Conservation (phyloP, 768 basidiomycete species). For the Harrya chromipes region DNA sequence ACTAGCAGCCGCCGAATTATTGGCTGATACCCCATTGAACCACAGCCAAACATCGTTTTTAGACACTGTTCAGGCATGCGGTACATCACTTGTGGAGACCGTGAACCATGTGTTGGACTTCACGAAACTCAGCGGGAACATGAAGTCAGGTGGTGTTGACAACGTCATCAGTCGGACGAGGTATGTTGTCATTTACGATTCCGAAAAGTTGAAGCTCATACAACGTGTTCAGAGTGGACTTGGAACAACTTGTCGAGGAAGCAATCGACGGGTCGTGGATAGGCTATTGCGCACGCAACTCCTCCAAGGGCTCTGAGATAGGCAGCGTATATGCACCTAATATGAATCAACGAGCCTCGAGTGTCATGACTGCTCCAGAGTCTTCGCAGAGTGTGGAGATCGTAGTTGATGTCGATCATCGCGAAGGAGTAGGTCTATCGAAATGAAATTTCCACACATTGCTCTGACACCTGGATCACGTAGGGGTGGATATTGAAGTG, state of each 20-base stretch:
- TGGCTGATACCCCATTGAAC: slow-evolving; percentile 78
- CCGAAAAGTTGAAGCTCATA: background rate
- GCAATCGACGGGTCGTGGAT: slow-evolving; percentile 95
- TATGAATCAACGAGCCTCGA: slow-evolving; percentile 42
- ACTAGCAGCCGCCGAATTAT: slow-evolving; percentile 86
- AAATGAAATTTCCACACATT: background rate
- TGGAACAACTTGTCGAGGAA: slow-evolving; percentile 82
- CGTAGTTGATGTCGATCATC: slow-evolving; percentile 79
- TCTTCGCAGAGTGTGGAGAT: slow-evolving; percentile 68
- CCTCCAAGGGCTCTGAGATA: slow-evolving; percentile 72
- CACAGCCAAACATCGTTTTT: slow-evolving; percentile 83
- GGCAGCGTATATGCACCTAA: slow-evolving; percentile 89
- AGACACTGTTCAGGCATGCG: slow-evolving; percentile 92
- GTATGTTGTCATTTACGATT: slow-evolving; percentile 42
- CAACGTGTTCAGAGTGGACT: slow-evolving; percentile 50
- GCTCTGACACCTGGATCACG: slow-evolving; percentile 7
- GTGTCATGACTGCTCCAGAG: slow-evolving; percentile 35
- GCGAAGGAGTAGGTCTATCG: slow-evolving; percentile 51
- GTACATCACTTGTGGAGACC: slow-evolving; percentile 93
- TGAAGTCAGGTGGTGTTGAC: slow-evolving; percentile 73
- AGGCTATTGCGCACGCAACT: slow-evolving; percentile 79
- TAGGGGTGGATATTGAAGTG: slow-evolving; percentile 86
- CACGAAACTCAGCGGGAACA: slow-evolving; percentile 87
- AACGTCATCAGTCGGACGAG: slow-evolving; percentile 67
- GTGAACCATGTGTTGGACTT: slow-evolving; percentile 97